Conservation (phyloP, 1,284 basidiomycete species). For the Ustilago crameri region DNA sequence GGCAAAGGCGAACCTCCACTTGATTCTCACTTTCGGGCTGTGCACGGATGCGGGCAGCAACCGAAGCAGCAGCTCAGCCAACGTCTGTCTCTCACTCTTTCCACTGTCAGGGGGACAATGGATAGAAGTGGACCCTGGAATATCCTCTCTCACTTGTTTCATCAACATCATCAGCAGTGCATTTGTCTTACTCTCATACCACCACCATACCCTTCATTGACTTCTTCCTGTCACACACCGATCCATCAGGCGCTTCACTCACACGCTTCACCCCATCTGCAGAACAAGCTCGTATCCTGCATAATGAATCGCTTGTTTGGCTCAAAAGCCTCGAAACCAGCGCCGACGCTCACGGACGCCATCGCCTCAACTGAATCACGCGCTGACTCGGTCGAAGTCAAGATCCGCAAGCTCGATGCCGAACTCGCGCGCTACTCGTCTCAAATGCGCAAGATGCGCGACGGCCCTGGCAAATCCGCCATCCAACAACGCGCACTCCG, state of each 20-base stretch:
- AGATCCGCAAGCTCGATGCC: conserved; percentile 94
- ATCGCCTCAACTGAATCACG: conserved; percentile 91
- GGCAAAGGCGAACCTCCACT: conserved; percentile 12
- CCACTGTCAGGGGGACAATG: too few species aligned
- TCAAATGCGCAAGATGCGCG: conserved; percentile 92
- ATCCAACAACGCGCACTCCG: conserved; percentile 94
- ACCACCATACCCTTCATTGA: neutral
- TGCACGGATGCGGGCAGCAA: conserved; percentile 29
- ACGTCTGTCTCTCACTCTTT: too few species aligned
- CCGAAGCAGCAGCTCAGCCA: neutral
- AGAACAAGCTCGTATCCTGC: neutral
- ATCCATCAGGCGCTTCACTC: too few species aligned
- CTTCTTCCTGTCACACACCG: too few species aligned
- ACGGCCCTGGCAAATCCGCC: conserved; percentile 94
- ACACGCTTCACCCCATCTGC: too few species aligned
- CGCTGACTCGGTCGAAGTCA: conserved; percentile 91
- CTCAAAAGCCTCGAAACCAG: conserved; percentile 72
- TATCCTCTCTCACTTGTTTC: neutral
- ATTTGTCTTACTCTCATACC: neutral
- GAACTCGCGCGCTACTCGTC: conserved; percentile 93
- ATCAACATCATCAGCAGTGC: conserved; percentile 8
- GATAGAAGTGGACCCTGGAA: neutral
- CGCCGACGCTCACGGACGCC: conserved; percentile 87
- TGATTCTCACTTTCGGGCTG: conserved; percentile 6
- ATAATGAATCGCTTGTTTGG: conserved; percentile 70